Evolutionary conservation across 2,329 filamentous ascomycete species (phyloP).

Genomic region (Alternaria hordeiaustralica): DNA sequence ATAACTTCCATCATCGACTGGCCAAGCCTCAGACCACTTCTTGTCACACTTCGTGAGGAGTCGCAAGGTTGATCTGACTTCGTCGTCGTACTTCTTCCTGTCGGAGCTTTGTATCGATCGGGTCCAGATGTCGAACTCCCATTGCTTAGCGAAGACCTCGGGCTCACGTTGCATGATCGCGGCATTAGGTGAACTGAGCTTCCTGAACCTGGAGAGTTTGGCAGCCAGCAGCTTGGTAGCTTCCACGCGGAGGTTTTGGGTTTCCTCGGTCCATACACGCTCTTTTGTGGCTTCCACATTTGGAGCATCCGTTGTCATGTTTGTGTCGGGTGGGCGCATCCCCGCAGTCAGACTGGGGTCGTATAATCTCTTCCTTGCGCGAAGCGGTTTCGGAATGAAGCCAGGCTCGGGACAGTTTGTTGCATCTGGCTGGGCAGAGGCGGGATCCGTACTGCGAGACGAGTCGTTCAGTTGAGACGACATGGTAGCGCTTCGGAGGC

Average conservation of each 20-base stretch:
- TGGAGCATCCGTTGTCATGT: not conserved
- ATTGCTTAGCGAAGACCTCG: not conserved
- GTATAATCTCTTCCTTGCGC: not conserved
- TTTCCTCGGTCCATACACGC: not conserved
- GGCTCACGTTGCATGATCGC: not conserved
- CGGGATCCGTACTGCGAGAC: not conserved
- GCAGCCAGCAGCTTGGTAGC: not conserved
- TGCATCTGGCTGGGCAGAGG: not conserved
- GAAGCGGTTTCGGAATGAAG: not conserved
- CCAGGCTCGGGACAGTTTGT: not conserved
- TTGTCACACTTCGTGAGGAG: not conserved
- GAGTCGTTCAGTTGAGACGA: not conserved
- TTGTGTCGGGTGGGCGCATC: not conserved
- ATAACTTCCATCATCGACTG: not conserved
- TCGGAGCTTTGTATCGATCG: not conserved
- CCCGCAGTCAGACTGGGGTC: not conserved
- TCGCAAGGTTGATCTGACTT: not conserved
- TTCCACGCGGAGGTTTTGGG: not conserved
- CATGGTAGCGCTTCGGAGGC: not conserved
- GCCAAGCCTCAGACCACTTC: not conserved
- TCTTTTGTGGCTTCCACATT: not conserved
- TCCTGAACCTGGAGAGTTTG: not conserved
- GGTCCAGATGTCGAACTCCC: not conserved
- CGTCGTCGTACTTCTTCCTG: not conserved
- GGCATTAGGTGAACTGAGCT: not conserved